Conservation (phyloP, 2,329 filamentous ascomycete genomes). For the Fusarium tupiense region DNA sequence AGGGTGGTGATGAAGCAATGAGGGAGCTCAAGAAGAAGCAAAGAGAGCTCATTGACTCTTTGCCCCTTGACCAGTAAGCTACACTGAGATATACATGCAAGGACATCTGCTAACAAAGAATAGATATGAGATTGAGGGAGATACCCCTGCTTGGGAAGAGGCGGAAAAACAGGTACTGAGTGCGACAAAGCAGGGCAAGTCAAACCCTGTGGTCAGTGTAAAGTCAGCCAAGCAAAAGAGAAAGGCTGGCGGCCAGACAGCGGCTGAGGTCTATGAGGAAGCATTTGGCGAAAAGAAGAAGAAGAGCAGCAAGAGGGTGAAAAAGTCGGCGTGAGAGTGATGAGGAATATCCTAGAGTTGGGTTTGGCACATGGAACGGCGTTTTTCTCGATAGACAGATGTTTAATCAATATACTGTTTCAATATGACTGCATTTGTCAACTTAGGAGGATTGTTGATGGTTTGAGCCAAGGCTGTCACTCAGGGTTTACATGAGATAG, state of each 20-base stretch:
- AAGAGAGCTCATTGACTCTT: conserved; percentile 86
- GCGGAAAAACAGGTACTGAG: conserved; percentile 79
- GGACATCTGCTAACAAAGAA: neutral
- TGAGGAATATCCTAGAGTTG: conserved; percentile 29
- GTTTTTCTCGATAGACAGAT: conserved; percentile 37
- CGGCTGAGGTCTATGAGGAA: conserved; percentile 71
- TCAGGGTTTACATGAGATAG: neutral
- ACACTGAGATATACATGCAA: rapidly evolving
- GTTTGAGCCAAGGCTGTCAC: neutral
- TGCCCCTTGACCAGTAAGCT: conserved; percentile 78
- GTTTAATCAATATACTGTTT: conserved; percentile 31
- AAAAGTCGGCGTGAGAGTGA: conserved; percentile 44
- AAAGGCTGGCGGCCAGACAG: conserved; percentile 69
- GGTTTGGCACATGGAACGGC: conserved; percentile 39
- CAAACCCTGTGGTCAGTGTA: conserved; percentile 77
- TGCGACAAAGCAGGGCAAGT: conserved; percentile 64
- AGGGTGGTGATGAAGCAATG: conserved; percentile 81
- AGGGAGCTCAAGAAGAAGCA: conserved; percentile 80
- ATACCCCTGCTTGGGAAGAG: conserved; percentile 70
- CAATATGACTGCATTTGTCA: neutral
- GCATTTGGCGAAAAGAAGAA: conserved; percentile 63
- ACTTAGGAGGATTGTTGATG: neutral
- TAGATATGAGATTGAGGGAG: conserved; percentile 73
- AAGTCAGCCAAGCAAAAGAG: conserved; percentile 81
- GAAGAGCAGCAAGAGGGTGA: conserved; percentile 63